These are phyloP conservation scores for Stagonosporopsis cucurbitacearum DNA, from an alignment of 2,329 filamentous ascomycete species.

Conservation along the genomic window DNA sequence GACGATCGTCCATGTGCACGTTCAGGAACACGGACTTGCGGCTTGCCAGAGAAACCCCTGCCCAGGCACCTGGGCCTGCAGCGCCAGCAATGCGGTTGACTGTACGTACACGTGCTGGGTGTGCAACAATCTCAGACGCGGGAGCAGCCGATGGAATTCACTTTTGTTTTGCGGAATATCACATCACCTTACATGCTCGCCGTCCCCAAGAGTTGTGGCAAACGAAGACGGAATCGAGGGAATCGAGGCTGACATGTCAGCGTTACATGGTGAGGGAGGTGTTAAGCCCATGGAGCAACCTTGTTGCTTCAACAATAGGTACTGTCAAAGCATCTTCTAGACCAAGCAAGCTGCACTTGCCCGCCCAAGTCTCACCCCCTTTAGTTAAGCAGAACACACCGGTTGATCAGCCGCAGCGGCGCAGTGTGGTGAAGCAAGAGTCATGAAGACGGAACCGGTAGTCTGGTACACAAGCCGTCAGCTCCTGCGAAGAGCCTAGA, in stretches of 20 bases:
- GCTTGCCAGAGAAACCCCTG: conserved; percentile 32
- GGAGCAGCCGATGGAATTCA: conserved; percentile 37
- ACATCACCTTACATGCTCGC: not conserved
- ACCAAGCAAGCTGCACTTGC: conserved; percentile 8
- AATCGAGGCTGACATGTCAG: not conserved
- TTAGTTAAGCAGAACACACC: conserved; percentile 15
- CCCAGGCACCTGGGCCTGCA: conserved; percentile 34
- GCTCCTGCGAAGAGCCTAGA: conserved; percentile 1
- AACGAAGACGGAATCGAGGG: not conserved
- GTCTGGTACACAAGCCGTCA: conserved; percentile 17
- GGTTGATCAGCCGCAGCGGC: conserved; percentile 21
- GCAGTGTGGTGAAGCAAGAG: conserved; percentile 30
- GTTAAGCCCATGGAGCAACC: conserved; percentile 13
- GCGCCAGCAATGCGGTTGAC: conserved; percentile 32
- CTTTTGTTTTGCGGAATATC: not conserved
- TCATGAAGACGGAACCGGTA: conserved; percentile 23
- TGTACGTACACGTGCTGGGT: conserved; percentile 22
- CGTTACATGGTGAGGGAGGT: not conserved
- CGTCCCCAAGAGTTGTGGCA: no score
- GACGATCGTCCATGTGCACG: conserved; percentile 22
- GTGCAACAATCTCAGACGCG: conserved; percentile 26
- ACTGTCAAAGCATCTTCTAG: conserved; percentile 9
- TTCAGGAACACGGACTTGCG: conserved; percentile 41
- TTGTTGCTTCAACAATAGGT: conserved; percentile 2
- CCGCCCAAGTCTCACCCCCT: conserved; percentile 18